These are phyloP conservation scores for Tilletia walkeri DNA, from an alignment of 1,284 basidiomycete genomes.

Conservation along the genomic window DNA sequence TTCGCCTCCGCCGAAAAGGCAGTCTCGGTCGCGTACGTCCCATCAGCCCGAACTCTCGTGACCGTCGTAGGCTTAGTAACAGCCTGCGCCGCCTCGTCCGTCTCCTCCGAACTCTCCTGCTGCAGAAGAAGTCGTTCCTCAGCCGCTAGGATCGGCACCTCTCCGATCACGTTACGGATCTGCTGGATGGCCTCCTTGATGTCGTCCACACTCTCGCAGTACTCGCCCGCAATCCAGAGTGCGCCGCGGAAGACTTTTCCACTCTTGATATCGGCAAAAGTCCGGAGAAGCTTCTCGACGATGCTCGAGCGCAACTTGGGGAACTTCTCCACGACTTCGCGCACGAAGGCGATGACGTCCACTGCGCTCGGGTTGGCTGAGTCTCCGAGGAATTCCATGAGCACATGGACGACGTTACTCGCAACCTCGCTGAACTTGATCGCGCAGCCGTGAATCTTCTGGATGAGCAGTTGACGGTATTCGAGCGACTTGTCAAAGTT, in stretches of 20 bases:
- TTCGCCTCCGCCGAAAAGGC: conserved; percentile 74
- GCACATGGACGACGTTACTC: conserved; percentile 88
- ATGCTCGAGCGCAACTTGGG: conserved; percentile 80
- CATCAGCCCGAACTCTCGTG: conserved; percentile 80
- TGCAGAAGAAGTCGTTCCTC: conserved; percentile 57
- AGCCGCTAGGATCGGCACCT: conserved; percentile 86
- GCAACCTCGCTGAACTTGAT: conserved; percentile 98
- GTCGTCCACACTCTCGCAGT: conserved; percentile 57
- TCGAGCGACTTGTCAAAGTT: conserved; percentile 64
- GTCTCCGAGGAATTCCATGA: conserved; percentile 98
- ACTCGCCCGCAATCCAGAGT: conserved; percentile 98
- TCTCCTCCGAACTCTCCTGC: conserved; percentile 25
- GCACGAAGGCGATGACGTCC: conserved; percentile 92
- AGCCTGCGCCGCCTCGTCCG: conserved; percentile 30
- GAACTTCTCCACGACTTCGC: conserved; percentile 98
- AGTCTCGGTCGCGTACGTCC: conserved; percentile 96
- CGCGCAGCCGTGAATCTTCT: conserved; percentile 93
- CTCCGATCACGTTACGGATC: conserved; percentile 83
- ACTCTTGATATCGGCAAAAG: conserved; percentile 86
- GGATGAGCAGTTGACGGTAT: conserved; percentile 93
- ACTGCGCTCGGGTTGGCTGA: conserved; percentile 91
- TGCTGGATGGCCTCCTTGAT: conserved; percentile 67
- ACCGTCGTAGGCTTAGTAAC: conserved; percentile 59
- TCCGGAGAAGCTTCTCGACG: conserved; percentile 79
- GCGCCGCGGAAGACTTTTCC: conserved; percentile 97